Evolutionary conservation across 805 yeast genomes (phyloP).

Genomic region (Candida chilensis): DNA sequence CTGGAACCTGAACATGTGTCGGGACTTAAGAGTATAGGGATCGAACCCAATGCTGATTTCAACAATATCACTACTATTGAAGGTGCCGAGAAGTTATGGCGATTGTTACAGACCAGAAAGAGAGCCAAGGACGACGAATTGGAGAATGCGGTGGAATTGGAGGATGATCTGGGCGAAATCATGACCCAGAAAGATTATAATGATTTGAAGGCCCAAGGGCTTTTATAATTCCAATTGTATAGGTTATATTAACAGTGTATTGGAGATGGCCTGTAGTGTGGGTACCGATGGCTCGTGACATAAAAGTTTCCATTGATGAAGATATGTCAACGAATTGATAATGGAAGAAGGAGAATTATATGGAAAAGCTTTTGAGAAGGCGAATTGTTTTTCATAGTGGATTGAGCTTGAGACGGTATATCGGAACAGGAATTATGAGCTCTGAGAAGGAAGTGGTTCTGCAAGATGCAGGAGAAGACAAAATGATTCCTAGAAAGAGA

Average conservation of each 20-base stretch:
- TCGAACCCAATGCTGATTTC: constrained; percentile 43
- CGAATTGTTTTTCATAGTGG: too few relatives aligned
- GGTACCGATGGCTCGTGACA: too few relatives aligned
- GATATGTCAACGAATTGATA: too few relatives aligned
- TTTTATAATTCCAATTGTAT: too few relatives aligned
- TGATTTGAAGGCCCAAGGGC: constrained; percentile 83
- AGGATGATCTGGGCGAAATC: constrained; percentile 89
- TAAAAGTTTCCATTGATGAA: too few relatives aligned
- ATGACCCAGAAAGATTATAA: constrained; percentile 77
- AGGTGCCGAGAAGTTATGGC: constrained; percentile 61
- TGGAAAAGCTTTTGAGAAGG: too few relatives aligned
- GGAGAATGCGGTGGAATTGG: constrained; percentile 68
- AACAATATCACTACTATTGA: constrained; percentile 56
- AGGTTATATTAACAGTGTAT: too few relatives aligned
- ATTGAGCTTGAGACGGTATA: too few relatives aligned
- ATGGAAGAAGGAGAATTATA: too few relatives aligned
- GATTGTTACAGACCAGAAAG: constrained; percentile 24
- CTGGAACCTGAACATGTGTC: constrained; percentile 56
- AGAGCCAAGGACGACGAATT: constrained; percentile 25
- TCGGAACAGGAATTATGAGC: too few relatives aligned
- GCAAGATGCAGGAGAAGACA: neutral
- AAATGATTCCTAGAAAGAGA: neutral
- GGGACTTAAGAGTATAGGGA: constrained; percentile 71
- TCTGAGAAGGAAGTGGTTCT: neutral
- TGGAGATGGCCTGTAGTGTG: too few relatives aligned